Conservation (phyloP, 306 rosid genomes). For the Vachellia pachyceras region DNA sequence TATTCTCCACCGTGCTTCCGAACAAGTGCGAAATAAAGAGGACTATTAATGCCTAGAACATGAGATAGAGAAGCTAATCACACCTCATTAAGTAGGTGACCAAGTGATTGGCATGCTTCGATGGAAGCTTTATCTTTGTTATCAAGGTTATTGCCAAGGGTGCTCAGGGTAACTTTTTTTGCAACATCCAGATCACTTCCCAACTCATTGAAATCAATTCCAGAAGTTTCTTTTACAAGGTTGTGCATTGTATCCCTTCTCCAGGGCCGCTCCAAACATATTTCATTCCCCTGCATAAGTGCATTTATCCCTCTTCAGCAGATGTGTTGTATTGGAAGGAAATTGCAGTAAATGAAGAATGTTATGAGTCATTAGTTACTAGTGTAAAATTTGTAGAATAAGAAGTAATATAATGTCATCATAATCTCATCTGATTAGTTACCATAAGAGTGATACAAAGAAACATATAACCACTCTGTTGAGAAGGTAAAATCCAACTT, state of each 20-base stretch:
- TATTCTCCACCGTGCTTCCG: no score
- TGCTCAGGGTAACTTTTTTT: conserved; percentile 64
- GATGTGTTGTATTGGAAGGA: conserved; percentile 29
- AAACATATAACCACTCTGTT: neutral
- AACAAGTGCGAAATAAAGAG: conserved; percentile 37
- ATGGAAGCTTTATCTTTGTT: conserved; percentile 71
- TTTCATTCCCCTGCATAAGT: conserved; percentile 73
- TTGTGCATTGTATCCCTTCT: conserved; percentile 97
- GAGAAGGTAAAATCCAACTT: neutral
- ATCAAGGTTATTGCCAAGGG: conserved; percentile 66
- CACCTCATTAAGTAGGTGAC: conserved; percentile 90
- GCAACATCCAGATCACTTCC: conserved; percentile 71
- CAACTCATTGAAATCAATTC: conserved; percentile 69
- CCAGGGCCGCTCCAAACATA: conserved; percentile 91
- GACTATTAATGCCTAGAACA: conserved; percentile 22
- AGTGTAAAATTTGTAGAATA: conserved; percentile 15
- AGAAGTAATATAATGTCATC: conserved; percentile 7
- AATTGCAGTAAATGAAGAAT: conserved; percentile 36
- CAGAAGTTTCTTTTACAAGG: conserved; percentile 86
- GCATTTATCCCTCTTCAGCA: conserved; percentile 40
- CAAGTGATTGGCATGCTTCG: conserved; percentile 75
- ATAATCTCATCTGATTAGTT: conserved; percentile 12
- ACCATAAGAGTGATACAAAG: neutral
- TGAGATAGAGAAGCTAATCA: conserved; percentile 41
- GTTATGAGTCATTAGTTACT: conserved; percentile 1